phyloP scores from a whole-genome alignment of 2,329 filamentous ascomycete species.

The Xylaria multiplex region DNA sequence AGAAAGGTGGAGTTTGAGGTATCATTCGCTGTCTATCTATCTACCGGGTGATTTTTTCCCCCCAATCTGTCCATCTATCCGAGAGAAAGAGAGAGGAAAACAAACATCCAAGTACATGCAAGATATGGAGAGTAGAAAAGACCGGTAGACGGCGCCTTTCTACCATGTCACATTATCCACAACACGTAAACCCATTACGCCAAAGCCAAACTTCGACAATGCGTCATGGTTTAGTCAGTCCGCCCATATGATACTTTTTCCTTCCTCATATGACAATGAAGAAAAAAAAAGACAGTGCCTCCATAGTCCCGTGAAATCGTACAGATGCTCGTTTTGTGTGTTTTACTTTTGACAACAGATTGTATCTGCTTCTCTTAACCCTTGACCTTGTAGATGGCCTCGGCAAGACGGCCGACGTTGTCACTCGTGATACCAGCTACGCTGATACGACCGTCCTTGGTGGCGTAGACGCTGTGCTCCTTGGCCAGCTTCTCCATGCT shows the following conservation, averaged over 20 bases:
- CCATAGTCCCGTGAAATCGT: constrained; percentile 27
- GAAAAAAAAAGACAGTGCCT: constrained; percentile 21
- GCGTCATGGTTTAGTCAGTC: background rate
- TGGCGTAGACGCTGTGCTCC: constrained; percentile 97
- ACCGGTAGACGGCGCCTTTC: background rate
- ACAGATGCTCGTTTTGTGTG: constrained; percentile 15
- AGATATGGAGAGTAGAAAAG: constrained; percentile 4
- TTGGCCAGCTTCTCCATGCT: constrained; percentile 93
- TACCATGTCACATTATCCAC: constrained; percentile 9
- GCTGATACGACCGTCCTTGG: constrained; percentile 88
- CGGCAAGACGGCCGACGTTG: constrained; percentile 82
- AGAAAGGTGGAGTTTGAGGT: constrained; percentile 15
- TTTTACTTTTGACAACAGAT: background rate
- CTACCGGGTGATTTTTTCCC: constrained; percentile 11
- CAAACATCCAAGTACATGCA: constrained; percentile 2
- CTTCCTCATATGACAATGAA: constrained; percentile 1
- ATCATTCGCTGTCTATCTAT: constrained; percentile 31
- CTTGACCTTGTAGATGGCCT: constrained; percentile 87
- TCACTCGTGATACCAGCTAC: constrained; percentile 84
- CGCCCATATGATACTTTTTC: constrained; percentile 3
- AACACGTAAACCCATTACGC: constrained; percentile 1
- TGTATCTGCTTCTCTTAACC: constrained; percentile 56
- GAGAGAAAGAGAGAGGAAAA: constrained; percentile 11
- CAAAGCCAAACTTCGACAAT: background rate
- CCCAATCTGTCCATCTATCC: constrained; percentile 11